Base-by-base conservation (phyloP, 768 basidiomycete species). In the Rhodotorula diobovata region DNA sequence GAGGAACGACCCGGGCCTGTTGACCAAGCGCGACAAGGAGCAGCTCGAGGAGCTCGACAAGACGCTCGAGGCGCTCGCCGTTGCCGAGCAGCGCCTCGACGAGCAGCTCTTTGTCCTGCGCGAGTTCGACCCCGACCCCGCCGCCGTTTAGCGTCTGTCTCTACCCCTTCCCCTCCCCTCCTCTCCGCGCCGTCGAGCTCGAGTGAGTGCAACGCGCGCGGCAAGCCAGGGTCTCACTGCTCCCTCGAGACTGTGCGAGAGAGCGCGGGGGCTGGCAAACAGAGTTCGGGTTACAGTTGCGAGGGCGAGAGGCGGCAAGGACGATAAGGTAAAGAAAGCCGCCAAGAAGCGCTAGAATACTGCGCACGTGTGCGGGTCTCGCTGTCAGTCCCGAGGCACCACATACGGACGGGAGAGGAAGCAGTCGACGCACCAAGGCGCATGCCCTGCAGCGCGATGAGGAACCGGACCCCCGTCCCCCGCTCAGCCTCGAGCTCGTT, bases 51-150 rank as follows among this genome's bases (percentile, higher is more conserved):
- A 88, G 66, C 89, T 93, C 87, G 87, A 90, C 77, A 83, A 83
- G 68, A 89, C 86, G 80, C 83, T 87, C 76, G 86, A 87, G 79
- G 91, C 88, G 81, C 75, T 97, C 79, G 85, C 85, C 14, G 85
- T 91, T 57, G 83, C 96, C 53, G 90, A 93, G 83, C 86, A 85
- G 85, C 86, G 94, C 41, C 88, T 91, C 28, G 93, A 97, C 76
- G 87, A 92, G 80, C 87, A 88, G 65, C 87, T 96, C 48, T 96
- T 97, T 79, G 87, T 98, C 68, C 80, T 97, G 62, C 87, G 89
- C 79, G 93, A 97, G 65, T 60, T 72, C 43, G 73, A 74, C 28
- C 73, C 73, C 10, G 70, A 71, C 21, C 70, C 70, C 1, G 55
- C 62, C 39, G 43, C n/a, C 43, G 9, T 37, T 2, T 65, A 57